A percentile compares a stretch with the other conserved stretches of the same genome.
Evolutionary conservation across 2,329 filamentous ascomycete genomes (phyloP).

Genomic region (Xylariaceae sp.): DNA sequence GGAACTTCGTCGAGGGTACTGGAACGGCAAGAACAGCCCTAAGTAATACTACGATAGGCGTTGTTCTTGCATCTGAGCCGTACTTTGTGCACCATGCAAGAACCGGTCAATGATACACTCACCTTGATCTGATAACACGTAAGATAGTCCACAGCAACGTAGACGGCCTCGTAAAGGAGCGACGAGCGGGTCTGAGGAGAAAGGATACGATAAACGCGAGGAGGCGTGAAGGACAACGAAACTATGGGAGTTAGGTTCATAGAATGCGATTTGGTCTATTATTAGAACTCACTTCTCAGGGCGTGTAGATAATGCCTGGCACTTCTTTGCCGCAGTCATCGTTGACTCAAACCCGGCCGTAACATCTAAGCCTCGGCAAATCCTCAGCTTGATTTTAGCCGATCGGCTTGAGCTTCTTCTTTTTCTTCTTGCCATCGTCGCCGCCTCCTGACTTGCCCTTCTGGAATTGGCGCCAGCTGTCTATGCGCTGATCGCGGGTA

Average conservation of each 20-base stretch:
- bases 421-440: conserved; percentile 53
- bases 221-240: conserved; percentile 14
- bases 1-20: background rate
- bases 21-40: background rate
- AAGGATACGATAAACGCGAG: conserved; percentile 10
- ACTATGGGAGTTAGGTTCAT: conserved; percentile 35
- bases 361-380: conserved; percentile 7
- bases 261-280: conserved; percentile 30
- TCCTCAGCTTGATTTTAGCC: conserved; percentile 37
- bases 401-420: conserved; percentile 66
- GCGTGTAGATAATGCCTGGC: conserved; percentile 11
- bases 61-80: conserved; percentile 1
- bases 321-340: conserved; percentile 9
- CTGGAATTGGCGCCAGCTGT: conserved; percentile 88
- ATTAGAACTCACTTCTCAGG: conserved; percentile 33
- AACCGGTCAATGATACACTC: conserved; percentile 10
- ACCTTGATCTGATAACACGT: conserved; percentile 7
- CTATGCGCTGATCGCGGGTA: conserved; percentile 83
- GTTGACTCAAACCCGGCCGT: background rate
- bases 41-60: background rate
- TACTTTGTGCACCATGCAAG: background rate
- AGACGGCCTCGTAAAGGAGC: conserved; percentile 6
- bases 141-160: conserved; percentile 3
- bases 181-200: conserved; percentile 1
- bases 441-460: conserved; percentile 57